phyloP scores from a whole-genome alignment of 2,329 filamentous ascomycete genomes.

The Aspergillus texensis region DNA sequence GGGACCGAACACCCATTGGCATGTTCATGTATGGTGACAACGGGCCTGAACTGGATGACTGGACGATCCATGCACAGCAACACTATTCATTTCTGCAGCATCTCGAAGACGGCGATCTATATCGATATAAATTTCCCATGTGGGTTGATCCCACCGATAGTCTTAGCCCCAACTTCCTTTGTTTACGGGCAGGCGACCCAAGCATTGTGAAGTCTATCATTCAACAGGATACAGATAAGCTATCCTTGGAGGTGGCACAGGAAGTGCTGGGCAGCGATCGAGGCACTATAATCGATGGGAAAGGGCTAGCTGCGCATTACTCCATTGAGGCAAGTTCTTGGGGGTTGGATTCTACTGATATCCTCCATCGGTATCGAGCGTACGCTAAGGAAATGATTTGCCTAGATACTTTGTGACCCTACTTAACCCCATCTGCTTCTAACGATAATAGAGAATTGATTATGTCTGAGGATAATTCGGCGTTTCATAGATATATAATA shows the following conservation, averaged over 20 bases:
- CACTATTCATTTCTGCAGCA: constrained; percentile 54
- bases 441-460: neutral
- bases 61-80: constrained; percentile 53
- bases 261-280: neutral
- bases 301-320: constrained; percentile 58
- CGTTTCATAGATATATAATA: neutral
- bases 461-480: neutral
- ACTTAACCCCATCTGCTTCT: neutral
- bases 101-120: constrained; percentile 50
- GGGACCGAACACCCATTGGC: constrained; percentile 51
- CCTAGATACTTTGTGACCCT: constrained; percentile 14
- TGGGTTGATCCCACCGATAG: constrained; percentile 54
- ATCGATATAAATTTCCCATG: constrained; percentile 51
- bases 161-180: constrained; percentile 58
- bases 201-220: constrained; percentile 47
- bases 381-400: constrained; percentile 59
- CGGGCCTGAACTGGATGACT: constrained; percentile 51
- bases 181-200: constrained; percentile 57
- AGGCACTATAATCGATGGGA: constrained; percentile 55
- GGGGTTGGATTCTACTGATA: constrained; percentile 54
- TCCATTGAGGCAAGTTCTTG: constrained; percentile 48
- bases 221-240: constrained; percentile 44
- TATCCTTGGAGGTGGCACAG: constrained; percentile 37
- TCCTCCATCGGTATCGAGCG: constrained; percentile 56
- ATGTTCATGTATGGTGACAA: constrained; percentile 51